Evolutionary conservation across 2,329 filamentous ascomycete species (phyloP), one percentile per base, ranked within the genome.

Genomic region (Sclerotinia subarctica): DNA sequence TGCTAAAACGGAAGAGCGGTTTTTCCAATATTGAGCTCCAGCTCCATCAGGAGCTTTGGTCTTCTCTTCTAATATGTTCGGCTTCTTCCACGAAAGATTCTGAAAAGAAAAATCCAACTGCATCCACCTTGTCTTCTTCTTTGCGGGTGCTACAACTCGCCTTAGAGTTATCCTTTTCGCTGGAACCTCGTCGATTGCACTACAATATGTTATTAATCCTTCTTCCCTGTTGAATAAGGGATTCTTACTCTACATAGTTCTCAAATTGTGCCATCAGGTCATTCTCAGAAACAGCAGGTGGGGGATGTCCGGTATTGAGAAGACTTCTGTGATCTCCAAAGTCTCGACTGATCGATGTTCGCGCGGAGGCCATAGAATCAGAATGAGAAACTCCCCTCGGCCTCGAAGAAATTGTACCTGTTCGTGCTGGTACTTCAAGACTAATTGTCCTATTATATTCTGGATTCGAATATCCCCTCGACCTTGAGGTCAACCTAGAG

Each of bases 161-260:
- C 53, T 67, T 24, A 47, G 19, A 10, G 56, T 63, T 38, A 54
- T 46, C 19, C 57, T 67, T n/a, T 19, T 59, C 2, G 32, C 54
- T 1, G 65, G 65, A 13, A 67, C 56, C 44, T 63, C 51, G 17
- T 67, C 56, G 21, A 62, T 54, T 11, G 56, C 58, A 60, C 65
- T 67, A 35, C 29, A 35, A 3, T 35, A 7, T 32, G 38, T 67
- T 24, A 47, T 42, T 29, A 32, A 21, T n/a, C 11, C 5, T 19
- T 62, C 15, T 13, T 19, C 5, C 19, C 13, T 15, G 2, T n/a
- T 7, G 24, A 35, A 44, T 5, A 17, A 52, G 7, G 5, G 10
- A 44, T 21, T n/a, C 64, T 67, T 53, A 67, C 56, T 67, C 57
- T 26, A 67, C 65, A 63, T 63, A 67, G 21, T 51, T 46, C 42